These are phyloP conservation scores for Barnettozyma californica DNA, from an alignment of 805 yeast genomes.

Conservation along the genomic window DNA sequence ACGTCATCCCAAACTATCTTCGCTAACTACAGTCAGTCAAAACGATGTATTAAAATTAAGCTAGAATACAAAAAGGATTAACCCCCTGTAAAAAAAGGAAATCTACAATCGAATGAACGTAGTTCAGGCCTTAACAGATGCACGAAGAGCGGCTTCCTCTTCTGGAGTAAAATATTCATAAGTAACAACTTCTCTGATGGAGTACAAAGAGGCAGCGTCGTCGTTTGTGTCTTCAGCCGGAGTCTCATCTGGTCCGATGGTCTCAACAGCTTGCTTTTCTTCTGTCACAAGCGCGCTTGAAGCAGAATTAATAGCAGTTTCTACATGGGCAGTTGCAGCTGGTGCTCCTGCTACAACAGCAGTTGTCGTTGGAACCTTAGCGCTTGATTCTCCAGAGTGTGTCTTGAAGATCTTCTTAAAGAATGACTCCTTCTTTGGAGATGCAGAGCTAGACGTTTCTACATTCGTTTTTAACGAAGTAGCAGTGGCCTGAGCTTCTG, in stretches of 20 bases:
- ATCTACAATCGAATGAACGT: background rate
- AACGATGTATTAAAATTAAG: background rate
- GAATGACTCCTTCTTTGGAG: conserved; percentile 11
- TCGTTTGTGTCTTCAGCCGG: background rate
- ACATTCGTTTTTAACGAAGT: background rate
- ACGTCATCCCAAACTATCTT: background rate
- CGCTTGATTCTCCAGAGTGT: background rate
- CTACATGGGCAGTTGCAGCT: conserved; percentile 2
- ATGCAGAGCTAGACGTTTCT: background rate
- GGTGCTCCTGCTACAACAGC: too few relatives aligned
- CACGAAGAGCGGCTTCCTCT: conserved; percentile 8
- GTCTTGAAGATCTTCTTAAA: conserved; percentile 10
- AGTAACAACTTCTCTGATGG: conserved; percentile 21
- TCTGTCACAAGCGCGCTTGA: background rate
- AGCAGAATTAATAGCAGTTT: too few relatives aligned
- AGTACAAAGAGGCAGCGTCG: conserved; percentile 14
- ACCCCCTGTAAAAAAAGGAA: background rate
- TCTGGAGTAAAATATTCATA: conserved; percentile 15
- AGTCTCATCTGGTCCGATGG: background rate
- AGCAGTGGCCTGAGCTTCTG: conserved; percentile 6
- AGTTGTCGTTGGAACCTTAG: background rate
- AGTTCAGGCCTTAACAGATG: conserved; percentile 1
- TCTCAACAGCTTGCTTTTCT: background rate
- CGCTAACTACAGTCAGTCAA: background rate
- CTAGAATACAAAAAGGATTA: background rate